Conservation (phyloP, 345 rosid genomes). For the Noccaea bulbosa region DNA sequence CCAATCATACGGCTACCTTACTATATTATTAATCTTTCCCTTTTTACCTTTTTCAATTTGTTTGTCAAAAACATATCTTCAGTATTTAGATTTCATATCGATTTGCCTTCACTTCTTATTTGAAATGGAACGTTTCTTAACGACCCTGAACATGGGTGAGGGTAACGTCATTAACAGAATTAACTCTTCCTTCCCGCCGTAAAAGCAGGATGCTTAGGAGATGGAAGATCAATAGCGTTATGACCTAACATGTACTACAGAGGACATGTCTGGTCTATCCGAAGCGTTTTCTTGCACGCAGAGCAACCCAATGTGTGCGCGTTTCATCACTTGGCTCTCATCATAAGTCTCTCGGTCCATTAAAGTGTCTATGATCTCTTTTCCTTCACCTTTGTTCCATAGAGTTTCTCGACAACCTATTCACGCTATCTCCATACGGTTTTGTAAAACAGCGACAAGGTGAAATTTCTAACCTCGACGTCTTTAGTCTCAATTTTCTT, state of each 20-base stretch:
- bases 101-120: background rate
- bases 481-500: too few relatives aligned
- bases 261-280: constrained; percentile 59
- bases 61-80: too few relatives aligned
- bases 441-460: too few relatives aligned
- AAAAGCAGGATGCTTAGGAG: constrained; percentile 58
- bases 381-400: constrained; percentile 54
- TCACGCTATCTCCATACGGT: too few relatives aligned
- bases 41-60: background rate
- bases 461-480: too few relatives aligned
- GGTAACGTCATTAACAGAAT: constrained; percentile 47
- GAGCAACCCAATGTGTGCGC: constrained; percentile 65
- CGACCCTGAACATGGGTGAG: constrained; percentile 46
- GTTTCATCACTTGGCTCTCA: constrained; percentile 45
- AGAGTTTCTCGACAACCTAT: background rate
- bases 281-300: constrained; percentile 49
- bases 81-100: too few relatives aligned
- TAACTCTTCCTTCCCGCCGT: constrained; percentile 21
- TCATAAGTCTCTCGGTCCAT: too few relatives aligned
- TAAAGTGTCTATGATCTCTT: too few relatives aligned
- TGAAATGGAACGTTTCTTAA: constrained; percentile 13
- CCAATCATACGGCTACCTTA: too few relatives aligned
- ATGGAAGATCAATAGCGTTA: constrained; percentile 43
- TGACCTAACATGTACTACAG: constrained; percentile 54
- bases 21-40: too few relatives aligned